phyloP scores from a whole-genome alignment of 1,139 yeast genomes.

The Kurtzmaniella quercitrusa region DNA sequence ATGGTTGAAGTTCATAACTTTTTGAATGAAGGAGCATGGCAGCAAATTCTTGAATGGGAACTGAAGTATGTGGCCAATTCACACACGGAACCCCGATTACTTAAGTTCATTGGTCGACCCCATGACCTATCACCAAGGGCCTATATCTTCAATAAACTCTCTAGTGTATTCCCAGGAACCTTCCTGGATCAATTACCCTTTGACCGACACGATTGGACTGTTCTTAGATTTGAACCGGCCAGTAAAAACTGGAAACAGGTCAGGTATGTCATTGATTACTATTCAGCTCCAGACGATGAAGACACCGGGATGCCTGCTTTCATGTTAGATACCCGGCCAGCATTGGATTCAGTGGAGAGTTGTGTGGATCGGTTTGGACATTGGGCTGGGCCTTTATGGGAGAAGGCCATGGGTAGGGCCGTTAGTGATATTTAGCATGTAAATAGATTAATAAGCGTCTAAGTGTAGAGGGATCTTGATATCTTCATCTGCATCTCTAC shows the following conservation, averaged over 20 bases:
- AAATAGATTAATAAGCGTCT: neutral
- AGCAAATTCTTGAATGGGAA: conserved; percentile 92
- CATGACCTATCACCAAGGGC: conserved; percentile 89
- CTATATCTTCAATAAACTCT: conserved; percentile 57
- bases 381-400: conserved; percentile 42
- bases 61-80: conserved; percentile 46
- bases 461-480: too few species aligned
- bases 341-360: conserved; percentile 63
- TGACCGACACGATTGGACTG: conserved; percentile 99
- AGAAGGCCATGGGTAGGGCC: conserved; percentile 42
- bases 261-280: conserved; percentile 92
- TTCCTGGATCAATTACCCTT: conserved; percentile 85
- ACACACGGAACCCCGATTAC: conserved; percentile 65
- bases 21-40: conserved; percentile 97
- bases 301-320: conserved; percentile 87
- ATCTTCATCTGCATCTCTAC: too few species aligned
- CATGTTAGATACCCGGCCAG: conserved; percentile 92
- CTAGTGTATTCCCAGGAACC: conserved; percentile 65
- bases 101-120: conserved; percentile 90
- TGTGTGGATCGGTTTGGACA: conserved; percentile 63
- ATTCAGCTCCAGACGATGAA: conserved; percentile 88
- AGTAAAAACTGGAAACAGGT: conserved; percentile 46
- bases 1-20: conserved; percentile 98
- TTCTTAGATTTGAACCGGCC: conserved; percentile 59
- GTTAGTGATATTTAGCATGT: conserved; percentile 6